These are phyloP conservation scores for Verbena officinalis DNA, from an alignment of 257 asterid genomes.

Conservation along the genomic window DNA sequence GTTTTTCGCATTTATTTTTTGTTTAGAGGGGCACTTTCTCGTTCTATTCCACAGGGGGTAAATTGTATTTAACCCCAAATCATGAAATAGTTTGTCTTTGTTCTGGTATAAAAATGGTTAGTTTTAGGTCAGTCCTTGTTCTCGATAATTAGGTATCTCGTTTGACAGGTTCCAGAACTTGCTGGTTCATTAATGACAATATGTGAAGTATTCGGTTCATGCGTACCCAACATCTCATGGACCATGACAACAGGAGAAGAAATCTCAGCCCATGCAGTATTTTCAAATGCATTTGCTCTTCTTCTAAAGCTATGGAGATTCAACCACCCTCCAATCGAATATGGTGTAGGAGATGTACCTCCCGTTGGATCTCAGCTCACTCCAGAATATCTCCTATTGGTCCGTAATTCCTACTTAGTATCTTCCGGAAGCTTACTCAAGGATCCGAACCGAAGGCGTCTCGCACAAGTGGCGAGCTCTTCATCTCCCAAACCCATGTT, in stretches of 20 bases:
- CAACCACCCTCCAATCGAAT: slow-evolving; percentile 90
- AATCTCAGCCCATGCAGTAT: slow-evolving; percentile 80
- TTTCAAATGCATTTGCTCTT: slow-evolving; percentile 95
- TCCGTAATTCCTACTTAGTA: slow-evolving; percentile 77
- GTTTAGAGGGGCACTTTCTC: too few species aligned
- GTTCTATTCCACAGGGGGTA: too few species aligned
- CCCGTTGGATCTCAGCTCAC: slow-evolving; percentile 94
- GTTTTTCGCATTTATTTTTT: too few species aligned
- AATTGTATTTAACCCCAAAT: too few species aligned
- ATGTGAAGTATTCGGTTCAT: slow-evolving; percentile 93
- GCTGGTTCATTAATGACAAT: slow-evolving; percentile 90
- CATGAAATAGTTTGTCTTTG: too few species aligned
- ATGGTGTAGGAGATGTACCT: slow-evolving; percentile 93
- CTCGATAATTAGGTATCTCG: background rate
- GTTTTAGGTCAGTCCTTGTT: background rate
- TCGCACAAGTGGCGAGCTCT: slow-evolving; percentile 70
- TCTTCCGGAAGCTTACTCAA: slow-evolving; percentile 57
- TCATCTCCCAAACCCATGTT: slow-evolving; percentile 76
- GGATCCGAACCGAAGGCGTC: slow-evolving; percentile 82
- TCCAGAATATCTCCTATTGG: slow-evolving; percentile 83
- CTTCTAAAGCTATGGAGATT: slow-evolving; percentile 93
- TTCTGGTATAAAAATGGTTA: background rate
- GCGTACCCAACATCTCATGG: slow-evolving; percentile 75
- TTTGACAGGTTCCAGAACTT: slow-evolving; percentile 89
- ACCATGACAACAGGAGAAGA: slow-evolving; percentile 73